These are phyloP conservation scores for Thielaviopsis musarum DNA, from an alignment of 2,329 filamentous ascomycete genomes.

Conservation along the genomic window DNA sequence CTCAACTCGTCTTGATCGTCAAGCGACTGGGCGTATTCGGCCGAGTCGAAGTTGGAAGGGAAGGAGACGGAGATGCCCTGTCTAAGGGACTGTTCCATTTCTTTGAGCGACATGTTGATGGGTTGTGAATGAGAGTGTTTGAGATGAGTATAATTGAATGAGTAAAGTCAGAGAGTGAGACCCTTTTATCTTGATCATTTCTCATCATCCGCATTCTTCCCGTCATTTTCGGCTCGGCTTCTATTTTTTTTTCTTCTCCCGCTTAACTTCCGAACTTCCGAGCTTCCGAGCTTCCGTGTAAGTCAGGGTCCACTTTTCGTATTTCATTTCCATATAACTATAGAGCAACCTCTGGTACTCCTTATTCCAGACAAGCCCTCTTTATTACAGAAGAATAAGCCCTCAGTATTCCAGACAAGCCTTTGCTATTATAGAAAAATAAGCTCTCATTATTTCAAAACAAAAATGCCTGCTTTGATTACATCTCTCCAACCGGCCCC, in stretches of 20 bases:
- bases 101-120: neutral
- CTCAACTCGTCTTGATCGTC: constrained; percentile 45
- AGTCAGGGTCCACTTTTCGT: neutral
- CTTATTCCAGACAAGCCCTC: too few species aligned
- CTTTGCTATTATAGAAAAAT: too few species aligned
- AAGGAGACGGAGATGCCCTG: neutral
- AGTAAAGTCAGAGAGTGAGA: neutral
- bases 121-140: neutral
- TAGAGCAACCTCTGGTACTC: too few species aligned
- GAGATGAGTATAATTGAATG: neutral
- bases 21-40: constrained; percentile 32
- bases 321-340: neutral
- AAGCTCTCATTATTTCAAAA: too few species aligned
- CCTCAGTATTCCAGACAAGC: too few species aligned
- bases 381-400: too few species aligned
- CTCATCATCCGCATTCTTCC: too few species aligned
- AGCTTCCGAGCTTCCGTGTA: neutral
- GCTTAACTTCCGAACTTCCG: neutral
- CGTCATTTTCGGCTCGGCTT: neutral
- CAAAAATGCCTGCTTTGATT: neutral
- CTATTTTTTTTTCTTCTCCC: neutral
- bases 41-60: constrained; percentile 23
- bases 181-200: neutral
- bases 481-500: neutral
- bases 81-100: neutral